Evolutionary conservation across 139 green algal genomes (phyloP).

Genomic region (Picochlorum sp.): DNA sequence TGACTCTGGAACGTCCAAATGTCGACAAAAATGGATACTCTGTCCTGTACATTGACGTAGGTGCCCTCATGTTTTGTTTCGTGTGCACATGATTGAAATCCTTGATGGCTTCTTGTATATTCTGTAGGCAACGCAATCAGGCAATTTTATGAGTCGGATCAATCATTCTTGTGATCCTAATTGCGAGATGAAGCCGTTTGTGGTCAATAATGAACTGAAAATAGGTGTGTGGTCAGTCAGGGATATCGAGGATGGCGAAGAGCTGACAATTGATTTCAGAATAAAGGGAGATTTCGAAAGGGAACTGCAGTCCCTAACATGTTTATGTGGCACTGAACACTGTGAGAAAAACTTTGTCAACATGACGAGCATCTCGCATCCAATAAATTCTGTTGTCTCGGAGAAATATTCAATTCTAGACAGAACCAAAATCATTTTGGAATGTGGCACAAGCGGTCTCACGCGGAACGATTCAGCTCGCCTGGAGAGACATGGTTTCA

Average conservation of each 20-base stretch:
- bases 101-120: neutral
- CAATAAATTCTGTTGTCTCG: conserved; percentile 51
- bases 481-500: conserved; percentile 32
- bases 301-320: conserved; percentile 63
- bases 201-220: conserved; percentile 50
- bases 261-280: conserved; percentile 79
- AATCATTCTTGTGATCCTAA: conserved; percentile 89
- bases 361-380: conserved; percentile 39
- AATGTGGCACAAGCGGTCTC: conserved; percentile 22
- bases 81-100: neutral
- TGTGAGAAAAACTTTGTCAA: conserved; percentile 46
- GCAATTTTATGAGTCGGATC: conserved; percentile 73
- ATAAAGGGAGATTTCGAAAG: conserved; percentile 71
- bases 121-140: conserved; percentile 59
- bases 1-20: neutral
- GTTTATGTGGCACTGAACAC: conserved; percentile 57
- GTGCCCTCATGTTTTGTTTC: neutral
- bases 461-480: conserved; percentile 36
- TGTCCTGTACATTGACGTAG: neutral
- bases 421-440: conserved; percentile 55
- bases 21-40: neutral
- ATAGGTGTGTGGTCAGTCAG: conserved; percentile 73
- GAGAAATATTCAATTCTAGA: conserved; percentile 62
- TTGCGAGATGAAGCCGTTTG: conserved; percentile 63
- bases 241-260: conserved; percentile 50